Evolutionary conservation across 768 basidiomycete species (phyloP), one percentile per base, ranked within the genome.

Genomic region (Hygrophoropsis aurantiaca): DNA sequence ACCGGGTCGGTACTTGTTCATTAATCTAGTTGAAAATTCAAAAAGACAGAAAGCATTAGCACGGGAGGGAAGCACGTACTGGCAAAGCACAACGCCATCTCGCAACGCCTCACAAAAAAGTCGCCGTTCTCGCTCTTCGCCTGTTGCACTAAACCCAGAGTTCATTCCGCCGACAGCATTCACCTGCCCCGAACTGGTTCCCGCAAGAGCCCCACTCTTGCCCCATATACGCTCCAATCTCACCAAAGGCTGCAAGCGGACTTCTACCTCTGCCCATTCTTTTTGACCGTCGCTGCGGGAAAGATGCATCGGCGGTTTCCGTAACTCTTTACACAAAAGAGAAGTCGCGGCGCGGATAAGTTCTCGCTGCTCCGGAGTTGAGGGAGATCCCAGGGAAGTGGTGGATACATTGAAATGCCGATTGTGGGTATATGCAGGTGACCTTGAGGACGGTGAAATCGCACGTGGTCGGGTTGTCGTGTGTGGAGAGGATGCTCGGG

Each of bases 41-140:
- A n/a, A n/a, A n/a, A n/a, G n/a, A n/a, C n/a, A n/a, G n/a, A n/a
- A n/a, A n/a, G n/a, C n/a, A n/a, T n/a, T n/a, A n/a, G n/a, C n/a
- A n/a, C n/a, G n/a, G n/a, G n/a, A n/a, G 36, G 48, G 35, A 33
- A 42, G 52, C 27, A 83, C 92, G 71, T 60, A 94, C 93, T 90
- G 85, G 82, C 93, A 94, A 19, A 95, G 75, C 18, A 94, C 79
- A 64, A 84, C 87, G 1, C 93, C 93, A 69, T 95, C 93, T 56
- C 82, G 70, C 46, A 94, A 61, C 0, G 87, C 82, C 44, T 93
- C 89, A 26, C 75, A 72, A 58, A 94, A 95, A 25, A 80, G 63
- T 44, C 74, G 75, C 52, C 85, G 71, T 66, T 94, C 89, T 58
- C 84, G 74, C 53, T 91, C 90, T 66, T 88, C 90, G 27, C 84